Conservation (phyloP, 169 alveolate genomes). For the Sarcocystis neurona region DNA sequence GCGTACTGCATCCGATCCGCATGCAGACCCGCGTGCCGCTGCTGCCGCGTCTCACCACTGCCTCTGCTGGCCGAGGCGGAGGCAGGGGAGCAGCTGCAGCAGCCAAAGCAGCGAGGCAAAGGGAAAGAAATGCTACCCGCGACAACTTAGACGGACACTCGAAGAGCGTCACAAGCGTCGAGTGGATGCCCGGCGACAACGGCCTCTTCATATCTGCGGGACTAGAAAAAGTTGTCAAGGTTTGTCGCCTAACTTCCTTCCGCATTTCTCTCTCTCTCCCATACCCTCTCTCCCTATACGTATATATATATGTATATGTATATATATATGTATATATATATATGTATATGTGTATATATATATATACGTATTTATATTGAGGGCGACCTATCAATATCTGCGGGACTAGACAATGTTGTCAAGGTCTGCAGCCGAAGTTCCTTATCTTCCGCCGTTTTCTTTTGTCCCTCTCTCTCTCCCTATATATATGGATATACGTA, state of each 20-base stretch:
- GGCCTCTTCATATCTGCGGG: slow-evolving; percentile 62
- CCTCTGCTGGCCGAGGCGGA: not conserved
- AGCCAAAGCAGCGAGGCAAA: too few relatives aligned
- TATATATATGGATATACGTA: too few relatives aligned
- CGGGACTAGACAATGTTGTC: too few relatives aligned
- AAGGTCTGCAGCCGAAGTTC: too few relatives aligned
- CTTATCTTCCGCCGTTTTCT: too few relatives aligned
- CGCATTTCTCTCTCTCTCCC: not conserved
- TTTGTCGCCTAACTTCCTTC: not conserved
- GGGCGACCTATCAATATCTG: too few relatives aligned
- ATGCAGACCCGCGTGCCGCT: not conserved
- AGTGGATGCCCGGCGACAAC: slow-evolving; percentile 60
- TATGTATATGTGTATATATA: not conserved
- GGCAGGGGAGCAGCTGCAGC: too few relatives aligned
- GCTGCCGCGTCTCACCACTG: slow-evolving; percentile 2
- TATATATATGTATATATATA: not conserved
- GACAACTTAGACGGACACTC: slow-evolving; percentile 34
- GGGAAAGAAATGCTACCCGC: too few relatives aligned
- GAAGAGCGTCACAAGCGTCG: slow-evolving; percentile 55
- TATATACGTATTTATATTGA: too few relatives aligned
- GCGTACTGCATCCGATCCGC: slow-evolving; percentile 8
- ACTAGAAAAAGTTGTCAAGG: slow-evolving; percentile 56
- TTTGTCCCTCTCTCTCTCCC: too few relatives aligned
- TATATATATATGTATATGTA: not conserved
- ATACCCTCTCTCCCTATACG: too few relatives aligned